Evolutionary conservation across 129 eudicot species (phyloP).

Genomic region (Rutidosis leptorrhynchoides): DNA sequence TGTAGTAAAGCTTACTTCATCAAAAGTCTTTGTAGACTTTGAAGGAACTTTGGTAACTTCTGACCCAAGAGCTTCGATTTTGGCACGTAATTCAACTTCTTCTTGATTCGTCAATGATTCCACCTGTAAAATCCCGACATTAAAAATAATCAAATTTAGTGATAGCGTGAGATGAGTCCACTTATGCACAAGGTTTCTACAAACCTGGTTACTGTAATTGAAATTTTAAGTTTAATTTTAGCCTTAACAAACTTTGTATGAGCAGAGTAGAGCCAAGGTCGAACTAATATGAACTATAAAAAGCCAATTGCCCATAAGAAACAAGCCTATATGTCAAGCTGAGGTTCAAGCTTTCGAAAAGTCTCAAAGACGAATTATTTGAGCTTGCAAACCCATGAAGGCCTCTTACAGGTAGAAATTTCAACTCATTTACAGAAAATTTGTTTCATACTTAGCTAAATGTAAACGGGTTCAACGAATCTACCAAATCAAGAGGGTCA

Average conservation of each 20-base stretch:
- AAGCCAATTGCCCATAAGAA: neutral
- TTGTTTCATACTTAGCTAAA: neutral
- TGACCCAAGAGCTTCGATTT: conserved; percentile 75
- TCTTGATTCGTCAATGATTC: conserved; percentile 83
- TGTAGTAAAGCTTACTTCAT: conserved; percentile 60
- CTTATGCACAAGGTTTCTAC: neutral
- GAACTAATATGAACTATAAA: neutral
- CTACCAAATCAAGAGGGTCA: neutral
- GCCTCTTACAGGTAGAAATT: neutral
- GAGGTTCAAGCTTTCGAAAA: neutral
- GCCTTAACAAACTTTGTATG: neutral
- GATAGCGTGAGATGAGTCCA: neutral
- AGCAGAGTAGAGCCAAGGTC: neutral
- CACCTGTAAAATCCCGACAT: conserved; percentile 42
- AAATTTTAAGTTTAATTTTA: neutral
- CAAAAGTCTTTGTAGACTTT: conserved; percentile 53
- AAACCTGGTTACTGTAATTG: neutral
- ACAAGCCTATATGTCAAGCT: neutral
- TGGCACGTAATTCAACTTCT: conserved; percentile 91
- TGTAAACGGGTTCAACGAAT: neutral
- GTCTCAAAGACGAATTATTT: neutral
- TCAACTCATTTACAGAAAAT: neutral
- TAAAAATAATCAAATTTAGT: neutral
- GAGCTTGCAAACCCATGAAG: neutral
- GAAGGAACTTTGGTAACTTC: conserved; percentile 88